Conservation (phyloP, 352 stramenopile genomes). For the Globisporangium polare region DNA sequence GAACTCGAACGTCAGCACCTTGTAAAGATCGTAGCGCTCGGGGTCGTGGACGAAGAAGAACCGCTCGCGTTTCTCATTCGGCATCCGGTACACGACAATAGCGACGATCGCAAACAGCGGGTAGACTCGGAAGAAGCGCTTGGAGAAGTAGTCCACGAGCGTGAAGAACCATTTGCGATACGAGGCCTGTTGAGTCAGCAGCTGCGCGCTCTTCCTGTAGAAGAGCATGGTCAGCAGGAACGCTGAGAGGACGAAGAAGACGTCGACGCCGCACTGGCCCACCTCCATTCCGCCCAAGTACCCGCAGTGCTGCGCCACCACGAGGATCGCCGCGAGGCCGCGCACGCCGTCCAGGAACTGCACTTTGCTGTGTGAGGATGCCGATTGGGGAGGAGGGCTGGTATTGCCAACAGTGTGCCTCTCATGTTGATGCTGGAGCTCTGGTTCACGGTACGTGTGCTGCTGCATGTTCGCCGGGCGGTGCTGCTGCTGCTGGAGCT, state of each 20-base stretch:
- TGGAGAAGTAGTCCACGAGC: constrained; percentile 39
- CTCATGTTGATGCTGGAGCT: neutral
- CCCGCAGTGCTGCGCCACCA: neutral
- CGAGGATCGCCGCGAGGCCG: neutral
- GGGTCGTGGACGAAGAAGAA: constrained; percentile 25
- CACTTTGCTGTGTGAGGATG: constrained; percentile 1
- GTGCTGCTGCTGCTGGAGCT: neutral
- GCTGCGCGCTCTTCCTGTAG: constrained; percentile 14
- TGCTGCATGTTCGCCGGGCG: neutral
- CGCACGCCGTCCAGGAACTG: neutral
- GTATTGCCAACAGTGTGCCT: neutral
- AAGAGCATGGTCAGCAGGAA: neutral
- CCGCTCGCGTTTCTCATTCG: constrained; percentile 17
- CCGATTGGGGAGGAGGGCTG: neutral
- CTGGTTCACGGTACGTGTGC: neutral
- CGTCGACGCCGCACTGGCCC: neutral
- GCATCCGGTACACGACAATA: constrained; percentile 25
- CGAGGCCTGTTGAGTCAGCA: constrained; percentile 13
- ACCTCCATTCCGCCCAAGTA: neutral
- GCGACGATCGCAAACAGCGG: constrained; percentile 39
- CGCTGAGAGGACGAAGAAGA: neutral
- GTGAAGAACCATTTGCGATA: constrained; percentile 11
- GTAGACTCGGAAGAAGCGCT: constrained; percentile 57
- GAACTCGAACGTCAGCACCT: constrained; percentile 27
- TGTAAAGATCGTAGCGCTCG: constrained; percentile 19